Conservation (phyloP, 2,329 filamentous ascomycete species). For the Phyllosticta capitalensis region DNA sequence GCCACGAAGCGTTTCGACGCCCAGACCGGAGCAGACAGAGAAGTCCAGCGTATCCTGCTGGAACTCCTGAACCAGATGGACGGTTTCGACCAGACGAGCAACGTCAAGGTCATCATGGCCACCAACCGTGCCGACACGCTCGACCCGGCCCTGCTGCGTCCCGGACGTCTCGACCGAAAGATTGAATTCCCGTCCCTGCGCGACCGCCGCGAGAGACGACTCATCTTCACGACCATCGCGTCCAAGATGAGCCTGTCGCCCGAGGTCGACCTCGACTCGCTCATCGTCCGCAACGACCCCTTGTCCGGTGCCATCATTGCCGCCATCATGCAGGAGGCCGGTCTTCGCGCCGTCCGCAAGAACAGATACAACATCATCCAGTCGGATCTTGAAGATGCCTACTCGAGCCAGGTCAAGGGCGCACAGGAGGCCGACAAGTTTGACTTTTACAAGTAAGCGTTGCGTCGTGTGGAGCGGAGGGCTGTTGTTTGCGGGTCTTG, state of each 20-base stretch:
- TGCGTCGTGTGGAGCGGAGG: background rate
- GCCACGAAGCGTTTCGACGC: conserved; percentile 99
- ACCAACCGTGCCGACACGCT: conserved; percentile 97
- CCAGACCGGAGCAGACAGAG: conserved; percentile 93
- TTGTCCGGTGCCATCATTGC: conserved; percentile 92
- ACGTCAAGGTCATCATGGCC: conserved; percentile 99
- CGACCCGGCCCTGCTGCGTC: conserved; percentile 87
- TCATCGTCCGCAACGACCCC: conserved; percentile 95
- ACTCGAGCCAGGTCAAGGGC: conserved; percentile 92
- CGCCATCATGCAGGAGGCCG: conserved; percentile 98
- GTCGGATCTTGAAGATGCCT: conserved; percentile 90
- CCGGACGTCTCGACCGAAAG: conserved; percentile 92
- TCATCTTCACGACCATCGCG: conserved; percentile 97
- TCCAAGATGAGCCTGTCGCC: conserved; percentile 94
- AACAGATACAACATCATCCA: conserved; percentile 99
- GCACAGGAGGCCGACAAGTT: conserved; percentile 60
- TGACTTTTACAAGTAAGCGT: conserved; percentile 49
- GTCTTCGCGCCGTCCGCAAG: conserved; percentile 86
- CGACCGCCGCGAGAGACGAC: conserved; percentile 84
- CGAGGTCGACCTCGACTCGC: conserved; percentile 88
- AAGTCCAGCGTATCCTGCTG: conserved; percentile 95
- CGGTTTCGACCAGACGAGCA: conserved; percentile 96
- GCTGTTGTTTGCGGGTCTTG: background rate
- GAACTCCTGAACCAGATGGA: conserved; percentile 99
- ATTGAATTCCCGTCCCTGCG: conserved; percentile 96